Conservation (phyloP, 176 grass and related monocot species). For the Bothriochloa decipiens region DNA sequence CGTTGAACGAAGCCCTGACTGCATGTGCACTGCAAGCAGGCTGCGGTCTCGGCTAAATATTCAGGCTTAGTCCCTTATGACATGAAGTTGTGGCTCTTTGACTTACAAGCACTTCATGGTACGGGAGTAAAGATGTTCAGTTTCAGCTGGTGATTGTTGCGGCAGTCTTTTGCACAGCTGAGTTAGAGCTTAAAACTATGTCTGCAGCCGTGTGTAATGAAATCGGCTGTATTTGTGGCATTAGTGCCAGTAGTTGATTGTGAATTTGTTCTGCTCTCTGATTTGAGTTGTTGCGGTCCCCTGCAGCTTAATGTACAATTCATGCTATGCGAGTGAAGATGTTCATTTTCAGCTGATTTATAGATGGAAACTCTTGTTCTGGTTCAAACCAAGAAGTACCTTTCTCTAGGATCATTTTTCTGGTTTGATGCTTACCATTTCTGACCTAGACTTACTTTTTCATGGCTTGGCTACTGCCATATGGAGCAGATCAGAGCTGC, state of each 20-base stretch:
- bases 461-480: too few species aligned
- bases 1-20: conserved; percentile 22
- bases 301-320: neutral
- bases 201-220: neutral
- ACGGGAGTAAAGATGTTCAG: neutral
- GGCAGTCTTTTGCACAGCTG: neutral
- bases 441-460: too few species aligned
- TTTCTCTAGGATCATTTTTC: too few species aligned
- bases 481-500: too few species aligned
- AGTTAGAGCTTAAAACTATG: neutral
- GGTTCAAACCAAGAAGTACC: too few species aligned
- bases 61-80: too few species aligned
- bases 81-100: neutral
- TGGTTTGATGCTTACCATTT: too few species aligned
- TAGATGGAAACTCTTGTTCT: too few species aligned
- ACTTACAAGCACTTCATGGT: neutral
- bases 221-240: neutral
- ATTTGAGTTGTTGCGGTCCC: neutral
- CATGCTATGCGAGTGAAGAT: neutral
- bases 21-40: conserved; percentile 50
- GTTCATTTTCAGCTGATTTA: too few species aligned
- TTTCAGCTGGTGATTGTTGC: neutral
- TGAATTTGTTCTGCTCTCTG: neutral
- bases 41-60: conserved; percentile 41
- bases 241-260: neutral